Conservation (phyloP, 331 rosid species). For the Ulmus americana region DNA sequence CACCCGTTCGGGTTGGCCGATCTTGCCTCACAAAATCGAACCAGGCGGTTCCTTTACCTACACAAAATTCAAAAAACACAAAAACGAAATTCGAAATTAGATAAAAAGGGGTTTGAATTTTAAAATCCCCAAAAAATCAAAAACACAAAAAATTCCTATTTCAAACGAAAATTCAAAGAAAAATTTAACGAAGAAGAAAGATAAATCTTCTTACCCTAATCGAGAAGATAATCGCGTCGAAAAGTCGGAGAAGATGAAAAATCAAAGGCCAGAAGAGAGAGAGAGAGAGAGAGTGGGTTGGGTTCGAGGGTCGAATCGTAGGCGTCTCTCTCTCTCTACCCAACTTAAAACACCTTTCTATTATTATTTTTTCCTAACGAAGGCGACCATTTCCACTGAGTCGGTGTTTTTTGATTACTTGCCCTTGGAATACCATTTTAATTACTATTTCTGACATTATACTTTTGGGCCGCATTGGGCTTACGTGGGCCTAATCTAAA, state of each 20-base stretch:
- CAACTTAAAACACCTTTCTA: constrained; percentile 18
- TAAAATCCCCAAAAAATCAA: neutral
- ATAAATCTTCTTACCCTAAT: constrained; percentile 32
- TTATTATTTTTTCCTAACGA: constrained; percentile 24
- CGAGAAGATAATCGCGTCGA: constrained; percentile 23
- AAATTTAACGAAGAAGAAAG: neutral
- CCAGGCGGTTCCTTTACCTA: constrained; percentile 15
- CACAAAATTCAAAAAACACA: neutral
- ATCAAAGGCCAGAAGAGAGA: constrained; percentile 11
- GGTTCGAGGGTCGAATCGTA: constrained; percentile 6
- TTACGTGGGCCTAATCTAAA: neutral
- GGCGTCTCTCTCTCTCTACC: constrained; percentile 6
- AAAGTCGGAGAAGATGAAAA: constrained; percentile 9
- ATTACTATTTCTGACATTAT: constrained; percentile 11
- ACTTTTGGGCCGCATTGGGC: neutral
- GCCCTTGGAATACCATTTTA: constrained; percentile 14
- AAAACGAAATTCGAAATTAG: constrained; percentile 5
- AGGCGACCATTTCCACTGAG: constrained; percentile 29
- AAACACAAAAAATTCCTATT: neutral
- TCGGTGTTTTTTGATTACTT: constrained; percentile 28
- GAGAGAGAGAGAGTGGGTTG: neutral
- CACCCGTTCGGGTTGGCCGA: constrained; percentile 32
- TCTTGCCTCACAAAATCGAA: constrained; percentile 25
- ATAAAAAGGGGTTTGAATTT: neutral
- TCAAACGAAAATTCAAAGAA: neutral